These are phyloP conservation scores for Dendrobium nobile DNA, from an alignment of 106 monocot genomes.

Conservation along the genomic window DNA sequence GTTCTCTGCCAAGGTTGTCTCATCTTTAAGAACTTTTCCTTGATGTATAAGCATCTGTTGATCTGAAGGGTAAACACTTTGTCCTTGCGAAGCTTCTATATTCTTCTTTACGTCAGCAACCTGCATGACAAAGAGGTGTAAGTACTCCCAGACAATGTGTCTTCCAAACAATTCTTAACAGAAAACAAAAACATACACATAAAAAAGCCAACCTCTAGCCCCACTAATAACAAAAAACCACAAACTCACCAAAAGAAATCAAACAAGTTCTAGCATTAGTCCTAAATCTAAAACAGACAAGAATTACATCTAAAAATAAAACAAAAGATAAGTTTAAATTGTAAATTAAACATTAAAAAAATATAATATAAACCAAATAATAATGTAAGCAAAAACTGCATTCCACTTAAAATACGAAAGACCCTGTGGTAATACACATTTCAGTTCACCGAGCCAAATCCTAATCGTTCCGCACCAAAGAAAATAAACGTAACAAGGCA, in stretches of 20 bases:
- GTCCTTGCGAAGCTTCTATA: constrained; percentile 66
- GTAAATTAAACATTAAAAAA: neutral
- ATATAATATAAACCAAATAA: too few species aligned
- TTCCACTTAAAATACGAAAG: neutral
- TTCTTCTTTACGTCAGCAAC: constrained; percentile 70
- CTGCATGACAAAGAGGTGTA: constrained; percentile 13
- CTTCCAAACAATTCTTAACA: neutral
- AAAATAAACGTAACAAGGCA: neutral
- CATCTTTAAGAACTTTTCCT: constrained; percentile 82
- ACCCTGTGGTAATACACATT: too few species aligned
- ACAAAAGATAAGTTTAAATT: neutral
- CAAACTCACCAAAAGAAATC: neutral
- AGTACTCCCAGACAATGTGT: too few species aligned
- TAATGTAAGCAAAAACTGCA: neutral
- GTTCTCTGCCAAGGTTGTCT: constrained; percentile 76
- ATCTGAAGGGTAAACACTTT: constrained; percentile 66
- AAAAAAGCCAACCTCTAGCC: neutral
- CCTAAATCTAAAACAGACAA: neutral
- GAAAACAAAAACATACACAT: neutral
- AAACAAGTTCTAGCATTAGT: neutral
- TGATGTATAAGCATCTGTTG: constrained; percentile 90
- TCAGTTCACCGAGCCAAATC: neutral
- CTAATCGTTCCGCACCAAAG: neutral
- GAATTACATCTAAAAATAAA: neutral
- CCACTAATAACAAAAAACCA: neutral